Conservation (phyloP, 345 rosid genomes). For the Populus tremula region DNA sequence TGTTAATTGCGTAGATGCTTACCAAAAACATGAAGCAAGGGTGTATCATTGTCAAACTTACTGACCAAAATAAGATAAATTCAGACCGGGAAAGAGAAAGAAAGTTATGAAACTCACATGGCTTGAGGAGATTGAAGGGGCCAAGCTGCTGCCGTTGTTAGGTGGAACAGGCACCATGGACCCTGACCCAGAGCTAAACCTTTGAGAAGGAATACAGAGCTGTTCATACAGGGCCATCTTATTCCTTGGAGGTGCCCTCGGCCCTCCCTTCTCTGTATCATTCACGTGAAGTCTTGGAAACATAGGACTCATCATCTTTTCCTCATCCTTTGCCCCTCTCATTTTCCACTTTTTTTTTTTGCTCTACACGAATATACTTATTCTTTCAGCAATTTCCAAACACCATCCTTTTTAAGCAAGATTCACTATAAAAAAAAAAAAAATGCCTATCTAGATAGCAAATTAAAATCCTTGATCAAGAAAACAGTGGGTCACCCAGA, state of each 20-base stretch:
- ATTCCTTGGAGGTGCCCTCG: constrained; percentile 71
- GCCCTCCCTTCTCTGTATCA: constrained; percentile 61
- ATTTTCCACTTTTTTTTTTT: constrained; percentile 17
- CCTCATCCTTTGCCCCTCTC: constrained; percentile 49
- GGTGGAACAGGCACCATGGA: constrained; percentile 39
- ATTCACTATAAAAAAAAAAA: background rate
- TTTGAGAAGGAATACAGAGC: constrained; percentile 56
- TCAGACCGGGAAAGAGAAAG: background rate
- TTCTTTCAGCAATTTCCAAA: constrained; percentile 13
- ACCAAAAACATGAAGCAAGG: constrained; percentile 8
- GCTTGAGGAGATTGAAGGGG: constrained; percentile 37
- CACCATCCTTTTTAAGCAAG: constrained; percentile 14
- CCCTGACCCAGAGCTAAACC: constrained; percentile 33
- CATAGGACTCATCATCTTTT: constrained; percentile 45
- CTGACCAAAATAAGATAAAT: constrained; percentile 2
- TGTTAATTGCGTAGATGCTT: background rate
- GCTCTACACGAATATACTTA: constrained; percentile 10
- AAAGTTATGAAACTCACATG: constrained; percentile 35
- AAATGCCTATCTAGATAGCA: background rate
- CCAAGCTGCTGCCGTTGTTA: constrained; percentile 23
- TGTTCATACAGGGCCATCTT: constrained; percentile 80
- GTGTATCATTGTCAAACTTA: background rate
- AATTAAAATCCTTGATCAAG: constrained; percentile 1
- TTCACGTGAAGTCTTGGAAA: constrained; percentile 73
- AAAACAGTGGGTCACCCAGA: background rate